Evolutionary conservation across 768 basidiomycete genomes (phyloP).

Genomic region (Glaciozyma antarctica): DNA sequence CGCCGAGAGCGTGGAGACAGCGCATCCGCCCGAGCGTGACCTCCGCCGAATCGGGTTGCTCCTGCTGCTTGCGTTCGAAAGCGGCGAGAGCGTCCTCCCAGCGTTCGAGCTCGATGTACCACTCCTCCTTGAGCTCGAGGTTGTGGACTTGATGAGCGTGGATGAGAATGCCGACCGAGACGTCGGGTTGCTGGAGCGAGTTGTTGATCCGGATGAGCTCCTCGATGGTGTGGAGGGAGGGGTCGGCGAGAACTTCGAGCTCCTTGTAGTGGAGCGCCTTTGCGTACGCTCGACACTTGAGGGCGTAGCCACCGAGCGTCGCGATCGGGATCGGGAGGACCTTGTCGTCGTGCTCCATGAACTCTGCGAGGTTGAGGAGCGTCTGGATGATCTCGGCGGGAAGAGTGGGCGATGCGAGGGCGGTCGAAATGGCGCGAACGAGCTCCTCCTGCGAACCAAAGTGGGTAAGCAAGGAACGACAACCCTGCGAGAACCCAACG

Average conservation of each 20-base stretch:
- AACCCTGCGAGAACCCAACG: neutral
- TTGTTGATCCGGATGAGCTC: conserved; percentile 93
- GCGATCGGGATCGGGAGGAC: conserved; percentile 85
- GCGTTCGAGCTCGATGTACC: conserved; percentile 91
- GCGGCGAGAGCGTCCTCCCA: conserved; percentile 89
- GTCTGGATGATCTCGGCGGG: conserved; percentile 85
- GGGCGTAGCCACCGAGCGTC: conserved; percentile 84
- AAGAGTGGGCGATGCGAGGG: conserved; percentile 61
- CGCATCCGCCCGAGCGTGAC: conserved; percentile 85
- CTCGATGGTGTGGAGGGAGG: conserved; percentile 81
- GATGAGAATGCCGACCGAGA: conserved; percentile 90
- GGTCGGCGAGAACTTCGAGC: conserved; percentile 81
- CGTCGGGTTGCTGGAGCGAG: conserved; percentile 90
- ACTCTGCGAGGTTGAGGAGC: conserved; percentile 86
- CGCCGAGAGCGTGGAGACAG: conserved; percentile 90
- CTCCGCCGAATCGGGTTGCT: conserved; percentile 66
- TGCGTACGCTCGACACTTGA: conserved; percentile 87
- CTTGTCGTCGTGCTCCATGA: conserved; percentile 99
- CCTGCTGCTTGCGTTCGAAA: conserved; percentile 66
- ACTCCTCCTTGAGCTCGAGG: conserved; percentile 86
- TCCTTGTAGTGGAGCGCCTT: conserved; percentile 99
- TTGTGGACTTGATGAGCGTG: conserved; percentile 84
- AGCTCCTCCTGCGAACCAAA: conserved; percentile 65
- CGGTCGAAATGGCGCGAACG: conserved; percentile 75
- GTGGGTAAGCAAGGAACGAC: neutral